Evolutionary conservation across 2,329 filamentous ascomycete species (phyloP), one percentile per base, ranked within the genome.

Genomic region (Mycosphaerella arachidis): DNA sequence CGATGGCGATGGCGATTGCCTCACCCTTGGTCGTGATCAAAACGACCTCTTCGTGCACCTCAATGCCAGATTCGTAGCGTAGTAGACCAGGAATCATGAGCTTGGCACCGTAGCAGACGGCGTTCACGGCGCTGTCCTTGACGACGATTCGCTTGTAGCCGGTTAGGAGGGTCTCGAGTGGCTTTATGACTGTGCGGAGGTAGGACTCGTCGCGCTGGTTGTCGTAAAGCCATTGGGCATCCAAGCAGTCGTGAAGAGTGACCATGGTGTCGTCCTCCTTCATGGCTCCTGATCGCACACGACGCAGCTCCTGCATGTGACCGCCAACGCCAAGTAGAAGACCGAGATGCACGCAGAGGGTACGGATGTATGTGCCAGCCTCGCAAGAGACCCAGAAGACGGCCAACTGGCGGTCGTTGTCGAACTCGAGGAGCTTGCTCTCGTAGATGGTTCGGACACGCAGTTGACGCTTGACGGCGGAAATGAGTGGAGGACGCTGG

Each of bases 361-460:
- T 99, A 82, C 94, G 90, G 76, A 99, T 97, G 78, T 99, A 99
- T 66, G 94, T 99, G 76, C 94, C 94, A 59, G 92, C 94, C 80
- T 99, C 94, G 78, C 94, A 99, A 79, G 91, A 96, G 70, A 97
- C 94, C 93, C 94, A 97, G 85, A 99, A 99, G 58, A 97, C 93
- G 77, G 90, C 94, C 40, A 99, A 85, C 77, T 97, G 92, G 71
- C 94, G 88, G 73, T 97, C 93, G 74, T 99, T 97, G 82, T 99
- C 94, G 75, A 97, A 99, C 81, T 99, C 94, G 74, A 80, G 82
- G 57, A 97, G 83, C 81, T 95, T 96, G 85, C 89, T 95, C 80
- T 97, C 92, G 82, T 97, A 90, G 70, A 99, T 96, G 64, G 93
- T 97, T 79, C 94, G 88, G 78, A 99, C 96, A 84, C 94, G 92